Evolutionary conservation across 345 rosid species (phyloP), one percentile per base, ranked within the genome.

Genomic region (Linum tenue): DNA sequence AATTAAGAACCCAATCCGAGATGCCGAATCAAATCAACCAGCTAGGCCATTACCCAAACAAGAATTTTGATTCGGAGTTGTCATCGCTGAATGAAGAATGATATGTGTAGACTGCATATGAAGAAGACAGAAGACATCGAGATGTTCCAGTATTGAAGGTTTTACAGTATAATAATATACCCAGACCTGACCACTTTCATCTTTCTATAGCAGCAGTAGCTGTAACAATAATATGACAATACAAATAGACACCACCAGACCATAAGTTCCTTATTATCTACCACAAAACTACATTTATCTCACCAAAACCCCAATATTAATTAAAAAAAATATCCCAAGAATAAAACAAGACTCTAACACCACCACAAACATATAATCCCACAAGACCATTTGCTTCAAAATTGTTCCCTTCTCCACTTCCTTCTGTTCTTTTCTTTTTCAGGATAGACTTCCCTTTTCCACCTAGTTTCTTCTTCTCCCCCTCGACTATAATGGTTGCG

Each of bases 321-420:
- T 70, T 67, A 74, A 69, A 57, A 75, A 50, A 76, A 74, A 79
- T 66, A 53, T 66, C 62, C 70, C 31, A 22, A 22, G 31, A 22
- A 22, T 22, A 71, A 72, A 53, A 80, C 68, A 74, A 75, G 76
- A 75, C 77, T 74, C 82, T 43, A 43, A 43, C 50, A 43, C 6
- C 9, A 43, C 50, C 50, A 7, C 50, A 7, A 43, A 9, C 9
- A 5, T 48, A 48, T 9, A 12, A 48, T 9, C 53, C 3, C 50
- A 7, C 15, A 48, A 71, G 70, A 72, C 79, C 79, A 48, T 80
- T 63, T 77, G 69, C 74, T 82, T 79, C 97, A 88, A 90, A 94
- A 94, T 79, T 88, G 86, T 73, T 78, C 22, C 37, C 22, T 22
- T 22, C 31, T 22, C 31, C 31, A 22, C 31, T 22, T 22, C 31